These are phyloP conservation scores for Didymella lethalis DNA, from an alignment of 2,329 filamentous ascomycete species.

Conservation along the genomic window DNA sequence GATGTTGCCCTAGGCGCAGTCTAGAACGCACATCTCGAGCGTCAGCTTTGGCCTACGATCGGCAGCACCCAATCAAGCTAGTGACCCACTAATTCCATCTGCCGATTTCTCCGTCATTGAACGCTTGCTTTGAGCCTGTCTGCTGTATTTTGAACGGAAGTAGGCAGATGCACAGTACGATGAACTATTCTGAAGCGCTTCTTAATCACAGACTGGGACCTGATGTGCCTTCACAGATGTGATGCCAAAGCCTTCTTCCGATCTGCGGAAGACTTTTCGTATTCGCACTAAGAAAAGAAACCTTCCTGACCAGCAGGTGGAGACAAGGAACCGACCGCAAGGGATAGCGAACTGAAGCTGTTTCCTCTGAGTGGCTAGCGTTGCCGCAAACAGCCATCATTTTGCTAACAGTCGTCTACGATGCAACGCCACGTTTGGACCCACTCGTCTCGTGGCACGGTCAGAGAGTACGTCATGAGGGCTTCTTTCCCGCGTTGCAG, in stretches of 20 bases:
- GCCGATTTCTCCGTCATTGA: slow-evolving; percentile 1
- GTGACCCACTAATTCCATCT: slow-evolving; percentile 5
- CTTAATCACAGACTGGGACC: neutral
- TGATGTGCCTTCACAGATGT: neutral
- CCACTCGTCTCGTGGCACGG: slow-evolving; percentile 49
- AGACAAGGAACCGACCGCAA: slow-evolving; percentile 25
- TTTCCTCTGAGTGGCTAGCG: slow-evolving; percentile 19
- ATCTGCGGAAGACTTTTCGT: neutral
- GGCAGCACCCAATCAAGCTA: slow-evolving; percentile 15
- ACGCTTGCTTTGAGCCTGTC: slow-evolving; percentile 4
- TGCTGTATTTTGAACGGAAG: slow-evolving; percentile 8
- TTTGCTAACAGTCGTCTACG: slow-evolving; percentile 35
- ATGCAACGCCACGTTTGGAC: slow-evolving; percentile 48
- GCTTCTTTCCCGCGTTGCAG: slow-evolving; percentile 44
- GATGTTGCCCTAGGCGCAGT: slow-evolving; percentile 37
- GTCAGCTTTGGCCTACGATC: slow-evolving; percentile 33
- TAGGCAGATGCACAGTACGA: slow-evolving; percentile 1
- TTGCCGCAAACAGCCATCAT: slow-evolving; percentile 23
- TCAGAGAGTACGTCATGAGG: slow-evolving; percentile 48
- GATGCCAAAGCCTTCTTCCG: neutral
- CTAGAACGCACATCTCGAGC: slow-evolving; percentile 42
- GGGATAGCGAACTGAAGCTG: slow-evolving; percentile 28
- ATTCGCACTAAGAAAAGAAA: slow-evolving; percentile 19
- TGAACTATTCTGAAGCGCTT: no score
- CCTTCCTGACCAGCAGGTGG: slow-evolving; percentile 21